Evolutionary conservation across 352 stramenopile species (phyloP), one percentile per base, ranked within the genome.

Genomic region (Saprolegnia diclina): DNA sequence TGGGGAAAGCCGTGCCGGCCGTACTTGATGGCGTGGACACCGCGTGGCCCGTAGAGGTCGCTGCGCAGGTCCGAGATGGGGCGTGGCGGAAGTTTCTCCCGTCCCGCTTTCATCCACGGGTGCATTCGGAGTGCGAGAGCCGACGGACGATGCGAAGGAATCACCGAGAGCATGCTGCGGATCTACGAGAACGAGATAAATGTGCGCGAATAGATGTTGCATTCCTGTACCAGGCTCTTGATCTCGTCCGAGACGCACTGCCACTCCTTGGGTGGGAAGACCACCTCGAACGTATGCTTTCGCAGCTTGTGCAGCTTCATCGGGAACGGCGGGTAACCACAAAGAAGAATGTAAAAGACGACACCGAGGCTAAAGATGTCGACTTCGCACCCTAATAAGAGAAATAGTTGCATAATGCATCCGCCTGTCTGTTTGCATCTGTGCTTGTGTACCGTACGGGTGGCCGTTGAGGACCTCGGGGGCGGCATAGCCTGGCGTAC

Each of bases 361-460:
- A 95, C 86, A 24, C 95, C 95, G 11, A 98, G 77, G 56, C 85
- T 97, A 62, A 92, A 95, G 29, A 95, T 79, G 71, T 95, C 87
- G 21, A 94, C 87, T 69, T 92, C 85, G 37, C 50, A 69, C 14
- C 61, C 52, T 59, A 24, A 3, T 24, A 7, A 11, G 24, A 54
- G 5, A 5, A 29, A 54, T 52, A 54, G 24, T 35, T 2, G 42
- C 42, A n/a, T 48, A 48, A n/a, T 48, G 7, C 11, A n/a, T 14
- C 3, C 42, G 42, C 11, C 42, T 14, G 42, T n/a, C 3, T n/a
- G 24, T 21, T 9, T 54, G 5, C 45, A 54, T 29, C 2, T 54
- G 35, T 24, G 52, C 35, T 4, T 13, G 13, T 26, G 91, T 74
- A 0, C 83, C 85, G 71, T 95, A 95, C 1, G 83, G 79, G 45